A percentile compares a stretch with the other conserved stretches of the same genome.
Conservation (phyloP, 2,329 filamentous ascomycete species). For the Stemphylium lycopersici region DNA sequence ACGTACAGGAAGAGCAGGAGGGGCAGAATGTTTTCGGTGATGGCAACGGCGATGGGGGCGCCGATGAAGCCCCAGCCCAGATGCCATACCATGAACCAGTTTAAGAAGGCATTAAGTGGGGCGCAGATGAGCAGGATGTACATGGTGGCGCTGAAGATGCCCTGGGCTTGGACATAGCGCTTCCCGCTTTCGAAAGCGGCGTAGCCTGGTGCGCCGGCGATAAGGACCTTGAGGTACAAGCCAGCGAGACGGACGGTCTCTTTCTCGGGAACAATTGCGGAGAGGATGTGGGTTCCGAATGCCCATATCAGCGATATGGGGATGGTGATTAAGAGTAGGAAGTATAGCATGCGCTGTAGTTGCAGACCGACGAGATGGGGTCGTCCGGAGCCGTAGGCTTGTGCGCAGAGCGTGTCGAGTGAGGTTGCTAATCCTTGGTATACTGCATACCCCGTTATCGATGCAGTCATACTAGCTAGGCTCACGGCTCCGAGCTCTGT, state of each 20-base stretch:
- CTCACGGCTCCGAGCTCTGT: constrained; percentile 56
- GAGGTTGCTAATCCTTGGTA: constrained; percentile 78
- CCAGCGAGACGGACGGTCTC: constrained; percentile 75
- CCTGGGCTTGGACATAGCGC: constrained; percentile 87
- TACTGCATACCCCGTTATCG: constrained; percentile 56
- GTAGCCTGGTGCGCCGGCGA: constrained; percentile 75
- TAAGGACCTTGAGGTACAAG: constrained; percentile 72
- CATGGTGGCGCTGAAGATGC: constrained; percentile 80
- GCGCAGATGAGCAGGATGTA: constrained; percentile 84
- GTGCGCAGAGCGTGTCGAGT: constrained; percentile 89
- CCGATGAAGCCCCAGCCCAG: constrained; percentile 67
- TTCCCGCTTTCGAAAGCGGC: constrained; percentile 80
- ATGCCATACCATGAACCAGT: constrained; percentile 80
- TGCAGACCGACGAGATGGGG: constrained; percentile 87
- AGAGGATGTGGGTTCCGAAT: constrained; percentile 68
- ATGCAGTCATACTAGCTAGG: constrained; percentile 57
- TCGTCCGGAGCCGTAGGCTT: constrained; percentile 90
- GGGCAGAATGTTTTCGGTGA: constrained; percentile 78
- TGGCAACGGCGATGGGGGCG: constrained; percentile 76
- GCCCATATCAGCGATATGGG: constrained; percentile 77
- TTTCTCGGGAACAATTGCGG: constrained; percentile 70
- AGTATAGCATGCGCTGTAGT: constrained; percentile 79
- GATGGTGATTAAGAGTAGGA: constrained; percentile 73
- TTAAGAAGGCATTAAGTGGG: constrained; percentile 79
- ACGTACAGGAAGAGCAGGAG: constrained; percentile 77